phyloP scores from a whole-genome alignment of 2,329 filamentous ascomycete species.

The Curvularia eragrostidis region DNA sequence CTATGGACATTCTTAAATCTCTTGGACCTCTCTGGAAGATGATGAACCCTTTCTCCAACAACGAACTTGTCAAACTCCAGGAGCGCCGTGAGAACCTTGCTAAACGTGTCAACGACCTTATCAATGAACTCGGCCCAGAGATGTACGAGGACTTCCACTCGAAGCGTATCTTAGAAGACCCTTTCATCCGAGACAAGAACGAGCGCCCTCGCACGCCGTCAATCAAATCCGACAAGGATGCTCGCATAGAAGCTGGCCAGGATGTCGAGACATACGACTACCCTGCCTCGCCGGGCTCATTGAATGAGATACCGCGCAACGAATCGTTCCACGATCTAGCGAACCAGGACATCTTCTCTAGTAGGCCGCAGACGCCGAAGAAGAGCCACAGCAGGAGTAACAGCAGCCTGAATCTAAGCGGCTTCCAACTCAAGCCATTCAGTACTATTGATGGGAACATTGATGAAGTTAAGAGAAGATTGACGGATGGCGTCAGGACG shows the following conservation, averaged over 20 bases:
- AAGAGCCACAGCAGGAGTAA: constrained; percentile 72
- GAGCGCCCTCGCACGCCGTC: constrained; percentile 33
- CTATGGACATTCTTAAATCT: constrained; percentile 98
- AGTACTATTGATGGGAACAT: constrained; percentile 72
- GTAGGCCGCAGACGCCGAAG: constrained; percentile 81
- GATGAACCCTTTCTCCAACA: constrained; percentile 82
- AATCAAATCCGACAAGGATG: constrained; percentile 28
- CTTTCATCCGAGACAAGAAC: constrained; percentile 31
- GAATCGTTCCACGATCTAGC: constrained; percentile 94
- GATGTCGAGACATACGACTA: constrained; percentile 37
- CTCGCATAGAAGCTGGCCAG: constrained; percentile 21
- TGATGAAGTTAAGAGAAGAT: constrained; percentile 82
- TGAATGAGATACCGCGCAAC: constrained; percentile 69
- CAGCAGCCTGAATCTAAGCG: constrained; percentile 59
- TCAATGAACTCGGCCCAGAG: constrained; percentile 94
- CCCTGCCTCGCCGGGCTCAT: constrained; percentile 32
- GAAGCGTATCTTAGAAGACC: constrained; percentile 50
- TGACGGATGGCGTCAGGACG: constrained; percentile 85
- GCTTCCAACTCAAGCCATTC: constrained; percentile 73
- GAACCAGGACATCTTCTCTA: constrained; percentile 87
- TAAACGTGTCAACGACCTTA: constrained; percentile 83
- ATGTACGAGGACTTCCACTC: constrained; percentile 85
- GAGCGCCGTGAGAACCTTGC: constrained; percentile 75
- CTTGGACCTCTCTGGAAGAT: constrained; percentile 85
- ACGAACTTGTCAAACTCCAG: constrained; percentile 81